phyloP scores from a whole-genome alignment of 768 basidiomycete genomes.

The Rhodotorula taiwanensis region DNA sequence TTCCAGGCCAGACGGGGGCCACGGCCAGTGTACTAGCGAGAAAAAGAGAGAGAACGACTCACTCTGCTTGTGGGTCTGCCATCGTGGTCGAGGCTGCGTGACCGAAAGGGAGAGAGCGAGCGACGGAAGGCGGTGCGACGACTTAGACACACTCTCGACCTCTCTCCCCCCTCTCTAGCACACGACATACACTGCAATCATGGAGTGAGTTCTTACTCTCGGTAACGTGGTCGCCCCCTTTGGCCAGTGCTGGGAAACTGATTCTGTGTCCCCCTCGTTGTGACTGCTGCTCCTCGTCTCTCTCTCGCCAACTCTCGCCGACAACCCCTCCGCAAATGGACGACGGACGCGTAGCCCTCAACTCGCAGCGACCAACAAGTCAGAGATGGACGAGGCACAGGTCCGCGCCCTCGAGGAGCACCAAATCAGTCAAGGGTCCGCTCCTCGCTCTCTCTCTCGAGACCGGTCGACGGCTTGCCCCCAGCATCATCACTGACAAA shows the following conservation, averaged over 20 bases:
- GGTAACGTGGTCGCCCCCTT: too few relatives aligned
- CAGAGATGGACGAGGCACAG: conserved; percentile 94
- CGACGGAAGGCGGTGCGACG: too few relatives aligned
- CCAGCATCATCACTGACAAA: neutral
- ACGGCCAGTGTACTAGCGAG: too few relatives aligned
- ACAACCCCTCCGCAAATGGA: neutral
- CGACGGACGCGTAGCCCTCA: too few relatives aligned
- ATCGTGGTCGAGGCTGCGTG: too few relatives aligned
- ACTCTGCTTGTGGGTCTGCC: neutral
- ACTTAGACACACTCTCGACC: too few relatives aligned
- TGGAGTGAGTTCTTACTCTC: neutral
- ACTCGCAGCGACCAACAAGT: conserved; percentile 52
- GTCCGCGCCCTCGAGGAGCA: conserved; percentile 93
- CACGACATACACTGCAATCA: neutral
- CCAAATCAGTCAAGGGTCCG: conserved; percentile 79
- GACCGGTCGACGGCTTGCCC: too few relatives aligned
- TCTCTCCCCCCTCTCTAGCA: neutral
- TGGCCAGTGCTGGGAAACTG: too few relatives aligned
- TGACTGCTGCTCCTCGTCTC: neutral
- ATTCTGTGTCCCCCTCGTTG: too few relatives aligned
- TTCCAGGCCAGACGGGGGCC: too few relatives aligned
- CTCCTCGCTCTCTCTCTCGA: conserved; percentile 27
- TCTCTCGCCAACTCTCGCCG: neutral
- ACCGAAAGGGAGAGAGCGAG: too few relatives aligned
- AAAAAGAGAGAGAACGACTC: neutral